Percentiles rank a stretch among this genome's conserved stretches.
phyloP scores from a whole-genome alignment of 768 basidiomycete species.

The Hygrocybe coccinea region DNA sequence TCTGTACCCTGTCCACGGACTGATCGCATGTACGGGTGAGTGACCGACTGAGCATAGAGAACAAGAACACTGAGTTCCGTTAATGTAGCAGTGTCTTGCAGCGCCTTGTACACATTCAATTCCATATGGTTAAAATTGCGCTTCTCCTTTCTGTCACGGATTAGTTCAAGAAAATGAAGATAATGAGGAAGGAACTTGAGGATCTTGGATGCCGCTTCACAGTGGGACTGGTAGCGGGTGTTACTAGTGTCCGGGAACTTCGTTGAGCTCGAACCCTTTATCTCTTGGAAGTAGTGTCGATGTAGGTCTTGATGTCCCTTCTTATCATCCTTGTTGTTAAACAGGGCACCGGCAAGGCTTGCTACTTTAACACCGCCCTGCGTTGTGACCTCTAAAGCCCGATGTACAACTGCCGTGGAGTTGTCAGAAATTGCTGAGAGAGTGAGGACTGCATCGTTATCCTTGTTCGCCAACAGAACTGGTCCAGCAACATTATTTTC shows the following conservation, averaged over 20 bases:
- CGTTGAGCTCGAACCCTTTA: slow-evolving; percentile 14
- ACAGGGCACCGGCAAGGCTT: slow-evolving; percentile 27
- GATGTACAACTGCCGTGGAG: slow-evolving; percentile 20
- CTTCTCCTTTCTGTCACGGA: slow-evolving; percentile 27
- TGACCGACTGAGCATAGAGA: slow-evolving; percentile 21
- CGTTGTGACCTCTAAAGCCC: slow-evolving; percentile 17
- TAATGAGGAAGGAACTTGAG: slow-evolving; percentile 21
- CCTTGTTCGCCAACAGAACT: background rate
- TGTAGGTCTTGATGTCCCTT: background rate
- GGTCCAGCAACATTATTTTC: slow-evolving; percentile 5
- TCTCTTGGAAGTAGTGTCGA: slow-evolving; percentile 19
- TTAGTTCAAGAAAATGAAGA: slow-evolving; percentile 24
- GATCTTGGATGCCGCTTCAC: slow-evolving; percentile 24
- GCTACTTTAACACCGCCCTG: slow-evolving; percentile 24
- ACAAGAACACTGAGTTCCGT: slow-evolving; percentile 26
- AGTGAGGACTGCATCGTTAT: no score
- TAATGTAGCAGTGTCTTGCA: slow-evolving; percentile 24
- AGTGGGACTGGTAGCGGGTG: slow-evolving; percentile 31
- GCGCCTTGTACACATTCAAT: slow-evolving; percentile 24
- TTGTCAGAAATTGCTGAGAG: slow-evolving; percentile 1
- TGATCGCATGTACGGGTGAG: slow-evolving; percentile 24
- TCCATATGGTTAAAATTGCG: slow-evolving; percentile 33
- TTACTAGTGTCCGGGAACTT: slow-evolving; percentile 35
- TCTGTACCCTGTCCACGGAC: slow-evolving; percentile 13
- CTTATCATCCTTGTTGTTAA: slow-evolving; percentile 8